phyloP scores from a whole-genome alignment of 2,329 filamentous ascomycete genomes.

The Pyrenochaeta sp. region DNA sequence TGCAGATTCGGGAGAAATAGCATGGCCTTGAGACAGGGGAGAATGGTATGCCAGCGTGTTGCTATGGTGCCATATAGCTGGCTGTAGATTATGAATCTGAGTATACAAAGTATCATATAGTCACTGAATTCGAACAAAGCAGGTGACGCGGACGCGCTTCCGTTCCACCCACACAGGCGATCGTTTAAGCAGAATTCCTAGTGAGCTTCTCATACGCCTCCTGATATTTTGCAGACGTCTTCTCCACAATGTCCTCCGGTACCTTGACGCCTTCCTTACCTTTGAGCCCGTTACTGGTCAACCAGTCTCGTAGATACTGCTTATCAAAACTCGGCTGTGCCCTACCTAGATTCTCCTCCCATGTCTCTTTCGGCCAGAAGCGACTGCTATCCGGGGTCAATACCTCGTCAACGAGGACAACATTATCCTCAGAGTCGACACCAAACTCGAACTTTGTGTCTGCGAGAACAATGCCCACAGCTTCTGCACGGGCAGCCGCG shows the following conservation, averaged over 20 bases:
- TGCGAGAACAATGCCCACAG: conserved; percentile 77
- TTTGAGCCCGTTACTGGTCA: conserved; percentile 76
- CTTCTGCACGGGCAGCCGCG: conserved; percentile 69
- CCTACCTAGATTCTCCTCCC: conserved; percentile 69
- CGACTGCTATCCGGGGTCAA: conserved; percentile 78
- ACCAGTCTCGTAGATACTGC: conserved; percentile 77
- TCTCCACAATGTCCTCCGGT: conserved; percentile 73
- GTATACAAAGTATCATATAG: conserved; percentile 2
- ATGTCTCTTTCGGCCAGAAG: conserved; percentile 82
- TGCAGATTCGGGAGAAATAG: conserved; percentile 3
- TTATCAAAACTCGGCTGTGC: conserved; percentile 90
- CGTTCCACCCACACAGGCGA: too few relatives aligned
- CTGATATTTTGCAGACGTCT: conserved; percentile 76
- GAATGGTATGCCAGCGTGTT: too few relatives aligned
- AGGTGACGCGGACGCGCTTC: too few relatives aligned
- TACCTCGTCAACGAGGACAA: conserved; percentile 84
- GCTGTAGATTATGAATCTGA: conserved; percentile 6
- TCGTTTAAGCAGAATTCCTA: conserved; percentile 48
- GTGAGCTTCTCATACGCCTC: conserved; percentile 79
- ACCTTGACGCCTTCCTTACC: conserved; percentile 77
- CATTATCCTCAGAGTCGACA: conserved; percentile 67
- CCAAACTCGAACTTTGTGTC: conserved; percentile 83
- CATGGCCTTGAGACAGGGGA: background rate
- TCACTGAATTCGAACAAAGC: background rate
- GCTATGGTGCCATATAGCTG: background rate